Evolutionary conservation across 148 eudicot species (phyloP).

Genomic region (Fallopia convolvulus): DNA sequence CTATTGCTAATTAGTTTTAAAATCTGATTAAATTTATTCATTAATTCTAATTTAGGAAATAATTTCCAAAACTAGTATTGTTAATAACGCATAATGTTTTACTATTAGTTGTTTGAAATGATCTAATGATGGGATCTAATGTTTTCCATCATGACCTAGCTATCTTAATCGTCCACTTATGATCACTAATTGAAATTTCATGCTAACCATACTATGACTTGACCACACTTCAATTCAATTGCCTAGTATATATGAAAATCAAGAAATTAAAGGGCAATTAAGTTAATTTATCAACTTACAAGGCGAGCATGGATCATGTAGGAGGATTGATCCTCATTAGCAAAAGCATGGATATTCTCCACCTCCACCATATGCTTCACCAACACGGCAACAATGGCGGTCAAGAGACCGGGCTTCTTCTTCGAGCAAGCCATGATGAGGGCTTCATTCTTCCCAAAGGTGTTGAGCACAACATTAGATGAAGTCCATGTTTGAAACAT

Average conservation of each 20-base stretch:
- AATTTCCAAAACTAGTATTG: too few relatives aligned
- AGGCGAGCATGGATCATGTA: constrained; percentile 53
- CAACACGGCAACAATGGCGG: constrained; percentile 40
- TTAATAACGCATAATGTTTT: too few relatives aligned
- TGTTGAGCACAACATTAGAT: constrained; percentile 49
- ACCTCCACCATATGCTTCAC: constrained; percentile 56
- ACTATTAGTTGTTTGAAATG: too few relatives aligned
- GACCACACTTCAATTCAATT: neutral
- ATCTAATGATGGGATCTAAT: too few relatives aligned
- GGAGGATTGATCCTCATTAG: constrained; percentile 27
- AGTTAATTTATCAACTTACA: neutral
- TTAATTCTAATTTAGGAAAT: too few relatives aligned
- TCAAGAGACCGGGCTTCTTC: constrained; percentile 38
- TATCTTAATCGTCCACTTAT: too few relatives aligned
- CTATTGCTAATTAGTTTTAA: too few relatives aligned
- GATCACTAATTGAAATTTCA: too few relatives aligned
- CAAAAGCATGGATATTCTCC: constrained; percentile 30
- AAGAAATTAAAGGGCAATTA: neutral
- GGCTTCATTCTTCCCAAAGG: constrained; percentile 45
- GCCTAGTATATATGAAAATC: too few relatives aligned
- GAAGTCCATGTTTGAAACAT: constrained; percentile 52
- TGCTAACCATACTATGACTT: too few relatives aligned
- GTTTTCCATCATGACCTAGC: too few relatives aligned
- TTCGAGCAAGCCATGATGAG: constrained; percentile 39
- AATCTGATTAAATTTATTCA: too few relatives aligned